Percentiles rank a stretch among this genome's conserved stretches.
Evolutionary conservation across 805 yeast genomes (phyloP).

Genomic region (Metschnikowia continentalis): DNA sequence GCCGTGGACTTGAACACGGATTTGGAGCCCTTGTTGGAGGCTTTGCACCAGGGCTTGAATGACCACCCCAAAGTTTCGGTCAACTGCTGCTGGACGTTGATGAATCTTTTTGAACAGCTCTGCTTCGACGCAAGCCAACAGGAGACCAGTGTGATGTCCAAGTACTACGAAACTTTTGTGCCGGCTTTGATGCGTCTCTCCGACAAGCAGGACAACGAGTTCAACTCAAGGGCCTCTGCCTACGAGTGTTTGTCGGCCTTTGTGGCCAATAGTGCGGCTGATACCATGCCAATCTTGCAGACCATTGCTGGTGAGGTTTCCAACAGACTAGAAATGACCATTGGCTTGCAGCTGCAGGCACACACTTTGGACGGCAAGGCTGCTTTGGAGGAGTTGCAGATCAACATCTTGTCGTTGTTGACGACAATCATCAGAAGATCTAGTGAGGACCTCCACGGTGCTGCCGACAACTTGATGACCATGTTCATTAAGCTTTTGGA

Average conservation of each 20-base stretch:
- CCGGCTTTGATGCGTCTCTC: constrained; percentile 70
- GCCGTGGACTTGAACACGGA: constrained; percentile 65
- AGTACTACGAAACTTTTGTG: constrained; percentile 63
- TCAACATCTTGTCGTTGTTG: constrained; percentile 70
- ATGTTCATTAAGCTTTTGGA: constrained; percentile 68
- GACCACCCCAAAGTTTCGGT: constrained; percentile 93
- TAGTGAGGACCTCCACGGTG: constrained; percentile 57
- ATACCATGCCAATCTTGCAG: constrained; percentile 64
- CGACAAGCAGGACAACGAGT: constrained; percentile 74
- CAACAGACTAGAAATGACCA: constrained; percentile 66
- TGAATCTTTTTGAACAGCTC: constrained; percentile 85
- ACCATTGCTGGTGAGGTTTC: constrained; percentile 72
- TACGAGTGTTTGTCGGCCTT: constrained; percentile 87
- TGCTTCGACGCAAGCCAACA: constrained; percentile 47
- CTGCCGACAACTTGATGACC: constrained; percentile 81
- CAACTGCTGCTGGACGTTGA: constrained; percentile 97
- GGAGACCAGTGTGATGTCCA: constrained; percentile 63
- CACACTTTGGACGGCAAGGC: constrained; percentile 66
- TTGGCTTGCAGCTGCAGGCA: constrained; percentile 52
- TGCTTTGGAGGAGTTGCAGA: constrained; percentile 83
- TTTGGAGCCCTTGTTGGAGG: constrained; percentile 67
- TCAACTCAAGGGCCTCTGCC: constrained; percentile 89
- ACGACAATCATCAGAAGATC: constrained; percentile 83
- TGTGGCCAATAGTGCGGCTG: constrained; percentile 70
- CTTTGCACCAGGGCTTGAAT: constrained; percentile 72